These are phyloP conservation scores for Aphanocladium album DNA, from an alignment of 2,329 filamentous ascomycete genomes.

Conservation along the genomic window DNA sequence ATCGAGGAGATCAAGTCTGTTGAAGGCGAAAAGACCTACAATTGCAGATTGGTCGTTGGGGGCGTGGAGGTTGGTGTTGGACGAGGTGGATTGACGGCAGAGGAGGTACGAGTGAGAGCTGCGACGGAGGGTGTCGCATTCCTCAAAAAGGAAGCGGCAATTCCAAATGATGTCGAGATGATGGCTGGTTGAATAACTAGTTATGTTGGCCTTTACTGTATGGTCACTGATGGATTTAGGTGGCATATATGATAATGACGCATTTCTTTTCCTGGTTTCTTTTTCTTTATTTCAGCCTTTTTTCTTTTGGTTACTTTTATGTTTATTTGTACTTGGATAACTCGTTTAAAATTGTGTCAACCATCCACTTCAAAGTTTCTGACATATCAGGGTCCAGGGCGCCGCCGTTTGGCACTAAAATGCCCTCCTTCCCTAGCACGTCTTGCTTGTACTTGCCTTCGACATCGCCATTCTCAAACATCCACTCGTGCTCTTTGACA, in stretches of 20 bases:
- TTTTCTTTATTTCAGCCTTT: neutral
- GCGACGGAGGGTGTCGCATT: conserved; percentile 45
- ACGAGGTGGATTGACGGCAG: conserved; percentile 38
- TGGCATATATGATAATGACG: neutral
- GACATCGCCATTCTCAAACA: conserved; percentile 69
- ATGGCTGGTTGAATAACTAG: neutral
- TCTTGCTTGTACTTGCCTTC: conserved; percentile 48
- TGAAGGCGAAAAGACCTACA: conserved; percentile 25
- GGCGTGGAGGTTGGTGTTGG: conserved; percentile 41
- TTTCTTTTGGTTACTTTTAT: neutral
- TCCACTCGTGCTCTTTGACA: conserved; percentile 70
- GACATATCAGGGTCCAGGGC: conserved; percentile 54
- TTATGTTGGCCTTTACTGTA: neutral
- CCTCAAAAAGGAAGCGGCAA: conserved; percentile 21
- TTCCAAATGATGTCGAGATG: neutral
- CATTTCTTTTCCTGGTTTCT: neutral
- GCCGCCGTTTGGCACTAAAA: conserved; percentile 43
- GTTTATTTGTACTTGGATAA: conserved; percentile 28
- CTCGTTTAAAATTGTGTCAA: conserved; percentile 52
- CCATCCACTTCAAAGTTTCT: conserved; percentile 62
- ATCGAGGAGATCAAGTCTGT: conserved; percentile 23
- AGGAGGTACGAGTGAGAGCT: conserved; percentile 52
- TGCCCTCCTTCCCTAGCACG: conserved; percentile 39
- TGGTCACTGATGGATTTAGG: neutral
- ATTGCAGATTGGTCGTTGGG: conserved; percentile 47